phyloP scores from a whole-genome alignment of 1,284 basidiomycete genomes.

The Retiboletus flavoniger region DNA sequence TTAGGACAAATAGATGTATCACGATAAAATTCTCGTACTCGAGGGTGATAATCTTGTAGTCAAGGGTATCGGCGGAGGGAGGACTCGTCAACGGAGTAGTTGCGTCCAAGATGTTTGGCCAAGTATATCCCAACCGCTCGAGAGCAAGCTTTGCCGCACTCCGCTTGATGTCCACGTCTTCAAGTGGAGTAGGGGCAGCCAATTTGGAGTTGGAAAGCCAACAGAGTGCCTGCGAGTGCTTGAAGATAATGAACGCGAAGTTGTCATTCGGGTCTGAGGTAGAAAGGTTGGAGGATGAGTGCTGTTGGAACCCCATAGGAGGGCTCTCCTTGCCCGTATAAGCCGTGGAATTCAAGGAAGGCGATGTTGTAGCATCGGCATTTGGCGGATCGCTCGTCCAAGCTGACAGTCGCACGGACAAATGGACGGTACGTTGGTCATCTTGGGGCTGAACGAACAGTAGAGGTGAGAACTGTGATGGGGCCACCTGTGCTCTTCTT shows the following conservation, averaged over 20 bases:
- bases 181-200: constrained; percentile 6
- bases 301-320: constrained; percentile 4
- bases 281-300: not conserved
- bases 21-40: constrained; percentile 42
- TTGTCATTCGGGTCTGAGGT: constrained; percentile 9
- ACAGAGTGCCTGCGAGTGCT: constrained; percentile 49
- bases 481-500: constrained; percentile 22
- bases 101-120: constrained; percentile 63
- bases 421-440: constrained; percentile 63
- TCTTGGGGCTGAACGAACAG: constrained; percentile 44
- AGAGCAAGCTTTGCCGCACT: constrained; percentile 29
- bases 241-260: constrained; percentile 43
- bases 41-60: constrained; percentile 56
- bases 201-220: constrained; percentile 36
- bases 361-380: constrained; percentile 13
- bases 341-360: constrained; percentile 1
- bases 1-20: constrained; percentile 5
- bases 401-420: constrained; percentile 73
- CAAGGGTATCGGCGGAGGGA: constrained; percentile 45
- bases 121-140: constrained; percentile 52
- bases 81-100: constrained; percentile 33
- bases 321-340: not conserved
- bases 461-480: constrained; percentile 11
- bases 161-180: constrained; percentile 10
- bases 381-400: constrained; percentile 58